Percentiles rank a stretch among this genome's conserved stretches.
These are phyloP conservation scores for Rhododendron williamsianum DNA, from an alignment of 148 eudicot genomes.

Conservation along the genomic window DNA sequence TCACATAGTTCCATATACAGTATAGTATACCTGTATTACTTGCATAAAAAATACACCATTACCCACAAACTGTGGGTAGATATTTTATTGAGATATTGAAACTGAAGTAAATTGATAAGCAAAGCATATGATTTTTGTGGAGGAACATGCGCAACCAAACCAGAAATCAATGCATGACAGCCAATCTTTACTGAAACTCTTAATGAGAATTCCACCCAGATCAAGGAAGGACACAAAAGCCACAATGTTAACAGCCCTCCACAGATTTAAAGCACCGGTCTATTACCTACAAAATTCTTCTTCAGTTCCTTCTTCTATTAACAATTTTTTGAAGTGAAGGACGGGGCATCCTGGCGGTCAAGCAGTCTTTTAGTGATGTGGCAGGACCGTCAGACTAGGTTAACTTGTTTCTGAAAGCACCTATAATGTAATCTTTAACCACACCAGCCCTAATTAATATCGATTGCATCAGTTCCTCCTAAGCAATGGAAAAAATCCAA, in stretches of 20 bases:
- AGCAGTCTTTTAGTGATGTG: not conserved
- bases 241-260: not conserved
- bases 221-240: not conserved
- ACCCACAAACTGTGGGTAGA: not conserved
- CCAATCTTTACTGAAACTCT: not conserved
- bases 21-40: not conserved
- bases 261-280: not conserved
- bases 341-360: not conserved
- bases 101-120: not conserved
- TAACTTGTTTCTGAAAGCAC: not conserved
- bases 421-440: not conserved
- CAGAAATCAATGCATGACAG: not conserved
- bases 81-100: not conserved
- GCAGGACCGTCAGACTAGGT: not conserved
- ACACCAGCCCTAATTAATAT: not conserved
- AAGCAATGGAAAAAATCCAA: not conserved
- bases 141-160: not conserved
- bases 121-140: not conserved
- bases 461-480: not conserved
- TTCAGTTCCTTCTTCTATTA: not conserved
- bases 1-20: not conserved
- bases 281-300: not conserved
- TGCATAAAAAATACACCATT: not conserved
- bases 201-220: not conserved
- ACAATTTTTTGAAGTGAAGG: not conserved